Base-by-base conservation (phyloP, 305 asterid genomes). In the Caryopteris hybrid region DNA sequence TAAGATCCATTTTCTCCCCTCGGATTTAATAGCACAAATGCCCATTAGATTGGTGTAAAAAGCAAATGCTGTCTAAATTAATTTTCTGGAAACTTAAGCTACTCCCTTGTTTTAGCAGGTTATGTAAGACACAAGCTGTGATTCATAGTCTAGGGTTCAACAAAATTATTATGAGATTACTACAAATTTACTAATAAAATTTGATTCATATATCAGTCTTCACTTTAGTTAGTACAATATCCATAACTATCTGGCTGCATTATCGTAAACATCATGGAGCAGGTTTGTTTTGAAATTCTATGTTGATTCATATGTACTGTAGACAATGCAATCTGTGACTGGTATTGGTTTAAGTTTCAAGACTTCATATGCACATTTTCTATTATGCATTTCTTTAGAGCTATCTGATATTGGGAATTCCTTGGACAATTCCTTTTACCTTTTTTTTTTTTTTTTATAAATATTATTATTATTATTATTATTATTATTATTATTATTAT, bases 1-100 rank as follows among this genome's bases (percentile, higher is more conserved):
- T 94, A 86, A 82, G 50, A 64, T 68, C 64, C 63, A 27, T 53
- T 68, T 57, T 50, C 63, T 55, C 33, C 13, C 55, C 27, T 62
- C 29, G 17, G 42, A 69, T 61, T 72, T n/a, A 38, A 14, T 53
- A 10, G 27, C 2, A 25, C 31, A 25, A 25, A 25, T 25, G 31
- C 31, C 59, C 41, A 20, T 1, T 18, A 33, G 65, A 42, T 36
- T 52, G 60, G 57, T 52, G 22, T 66, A 61, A 42, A 31, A 33
- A 41, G n/a, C 36, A 64, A 4, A 18, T 4, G 11, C 5, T 42
- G 21, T 6, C 36, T 25, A 27, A 43, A 16, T 54, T 55, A 12
- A 41, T 27, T 31, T 60, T 34, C 42, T 63, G 55, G 2, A 46
- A 33, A 22, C 31, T 41, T 29, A 38, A 38, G 39, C 10, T 38